These are phyloP conservation scores for Geosmithia flava DNA, from an alignment of 2,329 filamentous ascomycete species.

Conservation along the genomic window DNA sequence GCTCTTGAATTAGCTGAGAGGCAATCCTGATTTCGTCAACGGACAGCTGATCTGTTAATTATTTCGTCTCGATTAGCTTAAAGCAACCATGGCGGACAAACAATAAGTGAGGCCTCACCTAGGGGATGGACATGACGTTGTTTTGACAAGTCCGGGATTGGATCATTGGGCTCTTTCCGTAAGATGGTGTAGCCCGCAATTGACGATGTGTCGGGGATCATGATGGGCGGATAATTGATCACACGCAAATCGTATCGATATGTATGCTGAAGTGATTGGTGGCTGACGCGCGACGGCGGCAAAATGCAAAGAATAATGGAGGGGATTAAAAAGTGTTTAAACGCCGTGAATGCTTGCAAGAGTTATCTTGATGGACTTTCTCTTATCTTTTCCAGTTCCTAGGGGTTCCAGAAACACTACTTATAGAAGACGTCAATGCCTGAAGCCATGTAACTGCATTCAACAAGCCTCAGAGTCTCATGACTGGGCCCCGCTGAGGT, in stretches of 20 bases:
- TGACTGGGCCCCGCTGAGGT: background rate
- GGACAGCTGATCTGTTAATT: conserved; percentile 31
- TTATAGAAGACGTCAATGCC: background rate
- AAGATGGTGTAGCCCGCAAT: conserved; percentile 32
- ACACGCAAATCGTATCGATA: background rate
- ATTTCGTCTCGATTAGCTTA: conserved; percentile 7
- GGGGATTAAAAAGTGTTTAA: background rate
- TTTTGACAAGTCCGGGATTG: conserved; percentile 19
- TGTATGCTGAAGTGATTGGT: background rate
- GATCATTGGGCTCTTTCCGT: conserved; percentile 26
- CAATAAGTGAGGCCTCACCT: background rate
- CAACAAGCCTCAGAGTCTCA: background rate
- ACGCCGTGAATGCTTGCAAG: background rate
- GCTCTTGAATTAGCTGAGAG: conserved; percentile 31
- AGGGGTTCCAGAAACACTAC: background rate
- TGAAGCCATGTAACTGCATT: background rate
- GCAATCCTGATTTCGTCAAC: conserved; percentile 40
- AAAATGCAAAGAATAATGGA: background rate
- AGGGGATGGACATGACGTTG: conserved; percentile 22
- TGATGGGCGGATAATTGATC: conserved; percentile 19
- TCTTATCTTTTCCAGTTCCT: background rate
- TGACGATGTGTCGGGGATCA: conserved; percentile 27
- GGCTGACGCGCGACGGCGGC: background rate
- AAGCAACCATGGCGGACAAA: background rate
- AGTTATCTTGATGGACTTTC: background rate